Evolutionary conservation across 805 yeast species (phyloP), one percentile per base, ranked within the genome.

Genomic region (Starmera caribaea): DNA sequence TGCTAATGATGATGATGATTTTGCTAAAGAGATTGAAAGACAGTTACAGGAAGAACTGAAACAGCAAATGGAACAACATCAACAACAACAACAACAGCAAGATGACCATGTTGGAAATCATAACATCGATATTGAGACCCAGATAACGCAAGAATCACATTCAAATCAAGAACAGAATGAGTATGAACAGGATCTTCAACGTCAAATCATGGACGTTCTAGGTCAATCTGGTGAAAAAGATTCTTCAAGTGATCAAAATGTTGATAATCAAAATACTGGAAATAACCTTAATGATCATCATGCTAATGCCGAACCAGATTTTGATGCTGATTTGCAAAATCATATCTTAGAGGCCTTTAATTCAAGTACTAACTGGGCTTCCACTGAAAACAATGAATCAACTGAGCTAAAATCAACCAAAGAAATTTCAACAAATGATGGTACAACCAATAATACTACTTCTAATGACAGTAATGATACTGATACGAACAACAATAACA

Each of bases 21-120:
- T 53, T 36, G 55, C 54, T 9, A 49, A 53, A 16, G 54, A 53
- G 21, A 54, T 51, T 27, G 53, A 56, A 37, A 44, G 54, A 38
- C 54, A 50, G 30, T 39, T 52, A 8, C 48, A 53, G 28, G 41
- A 39, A 11, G 55, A 53, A 35, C 37, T 49, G 11, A 35, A 43
- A 3, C 35, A 38, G 30, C 41, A 39, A 14, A 14, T 15, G 9
- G 4, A 10, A 3, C 28, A 24, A 6, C 35, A 30, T 8, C 37
- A 30, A 34, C 16, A 34, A 14, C 32, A 16, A 34, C 39, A 27
- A 15, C 38, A 30, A 10, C 27, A 32, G 15, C 24, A 28, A 9
- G 31, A 34, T 32, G 16, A 28, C 24, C 12, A 33, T 35, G 11
- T 12, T 7, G 21, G n/a, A 1, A n/a, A 29, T 8, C 24, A 30